Base-by-base conservation (phyloP, 768 basidiomycete species). In the Crucibulum laeve region DNA sequence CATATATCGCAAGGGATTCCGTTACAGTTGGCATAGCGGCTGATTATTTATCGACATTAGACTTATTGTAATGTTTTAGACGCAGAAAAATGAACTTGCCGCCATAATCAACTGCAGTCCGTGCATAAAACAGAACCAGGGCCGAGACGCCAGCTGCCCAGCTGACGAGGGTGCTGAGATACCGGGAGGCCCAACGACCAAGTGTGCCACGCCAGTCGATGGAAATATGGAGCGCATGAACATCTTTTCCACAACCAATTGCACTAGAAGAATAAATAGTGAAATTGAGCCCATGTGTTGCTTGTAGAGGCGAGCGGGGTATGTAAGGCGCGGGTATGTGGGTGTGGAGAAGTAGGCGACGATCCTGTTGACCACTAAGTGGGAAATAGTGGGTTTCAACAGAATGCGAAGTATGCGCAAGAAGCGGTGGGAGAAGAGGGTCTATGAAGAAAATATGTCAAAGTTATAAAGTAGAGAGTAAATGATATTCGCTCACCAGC, bases 141-240 rank as follows among this genome's bases (percentile, higher is more conserved):
- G 76, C 68, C 1, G 81, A 76, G n/a, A 90, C 62, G 3, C 87
- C 91, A 2, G 85, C 65, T 2, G 81, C 71, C 86, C 93, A 96
- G 21, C 76, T 75, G 3, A 83, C 67, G 0, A 88, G 53, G 2
- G 82, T 81, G 24, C 79, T 83, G 37, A 84, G 76, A 64, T 91
- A 97, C 18, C 95, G 73, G 14, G 81, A 67, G 1, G 82, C 80
- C 59, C 80, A 74, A 26, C 86, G 73, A 2, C 88, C 89, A 4
- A 90, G 45, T 1, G 84, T 89, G 7, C 76, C 70, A 60, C 70
- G 68, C 80, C 82, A 81, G 56, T 93, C 88, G 5, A 95, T 56
- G 11, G 64, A 62, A n/a, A 95, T 56, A 2, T 58, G 52, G 3
- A 93, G 50, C 4, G 56, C 43, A 48, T 53, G 14, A 64, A 69